Percentiles rank a stretch among this genome's conserved stretches.
These are phyloP conservation scores for Phytophthora pluvialis DNA, from an alignment of 352 stramenopile species.

Conservation along the genomic window DNA sequence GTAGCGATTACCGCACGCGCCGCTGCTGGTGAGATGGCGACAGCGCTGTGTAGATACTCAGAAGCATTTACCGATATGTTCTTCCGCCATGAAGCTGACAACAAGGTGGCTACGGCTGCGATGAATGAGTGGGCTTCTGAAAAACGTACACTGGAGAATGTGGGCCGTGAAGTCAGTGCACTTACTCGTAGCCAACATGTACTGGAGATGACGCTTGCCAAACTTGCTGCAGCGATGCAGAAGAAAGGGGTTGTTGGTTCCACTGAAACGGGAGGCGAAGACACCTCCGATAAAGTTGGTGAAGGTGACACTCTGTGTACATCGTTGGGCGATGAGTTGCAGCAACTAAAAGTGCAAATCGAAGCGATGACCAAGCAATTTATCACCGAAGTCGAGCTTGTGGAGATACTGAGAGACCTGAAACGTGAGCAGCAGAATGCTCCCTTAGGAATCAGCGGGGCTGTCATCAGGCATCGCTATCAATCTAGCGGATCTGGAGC, in stretches of 20 bases:
- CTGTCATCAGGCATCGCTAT: slow-evolving; percentile 42
- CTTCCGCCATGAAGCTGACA: slow-evolving; percentile 39
- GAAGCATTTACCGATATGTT: slow-evolving; percentile 65
- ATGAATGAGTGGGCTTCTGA: slow-evolving; percentile 39
- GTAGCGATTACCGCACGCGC: slow-evolving; percentile 36
- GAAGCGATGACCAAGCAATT: slow-evolving; percentile 52
- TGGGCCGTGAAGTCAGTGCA: slow-evolving; percentile 48
- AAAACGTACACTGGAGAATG: slow-evolving; percentile 52
- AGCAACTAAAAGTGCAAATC: slow-evolving; percentile 44
- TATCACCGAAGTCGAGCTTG: slow-evolving; percentile 52
- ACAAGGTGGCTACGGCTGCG: slow-evolving; percentile 29
- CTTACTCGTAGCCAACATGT: slow-evolving; percentile 52
- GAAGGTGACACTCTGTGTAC: slow-evolving; percentile 20
- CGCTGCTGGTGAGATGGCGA: slow-evolving; percentile 40
- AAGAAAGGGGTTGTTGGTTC: slow-evolving; percentile 15
- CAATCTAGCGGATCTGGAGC: slow-evolving; percentile 12
- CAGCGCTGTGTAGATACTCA: slow-evolving; percentile 55
- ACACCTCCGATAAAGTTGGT: slow-evolving; percentile 1
- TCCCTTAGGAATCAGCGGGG: slow-evolving; percentile 19
- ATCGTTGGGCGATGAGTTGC: slow-evolving; percentile 44
- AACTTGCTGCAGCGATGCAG: slow-evolving; percentile 26
- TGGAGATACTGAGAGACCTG: slow-evolving; percentile 48
- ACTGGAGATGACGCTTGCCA: slow-evolving; percentile 39
- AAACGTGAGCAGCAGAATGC: slow-evolving; percentile 38
- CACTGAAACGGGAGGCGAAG: not conserved